phyloP scores from a whole-genome alignment of 208 protist species.

The Naegleria gruberi region DNA sequence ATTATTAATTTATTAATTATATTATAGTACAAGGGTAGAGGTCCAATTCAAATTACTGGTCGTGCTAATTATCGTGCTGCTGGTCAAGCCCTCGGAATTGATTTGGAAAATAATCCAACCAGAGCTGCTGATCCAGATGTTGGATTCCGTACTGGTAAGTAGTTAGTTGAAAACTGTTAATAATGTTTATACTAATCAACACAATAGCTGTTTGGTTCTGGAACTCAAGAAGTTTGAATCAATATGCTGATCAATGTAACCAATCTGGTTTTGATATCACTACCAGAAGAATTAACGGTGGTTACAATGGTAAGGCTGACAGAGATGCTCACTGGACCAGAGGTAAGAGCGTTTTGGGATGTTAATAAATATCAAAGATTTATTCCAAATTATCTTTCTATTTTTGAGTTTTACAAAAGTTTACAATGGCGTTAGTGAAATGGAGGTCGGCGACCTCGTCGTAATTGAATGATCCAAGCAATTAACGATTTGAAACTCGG shows the following conservation, averaged over 20 bases:
- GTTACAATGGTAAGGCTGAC: constrained; percentile 34
- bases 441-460: no score
- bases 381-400: no score
- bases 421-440: no score
- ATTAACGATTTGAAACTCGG: no score
- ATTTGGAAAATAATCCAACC: constrained; percentile 21
- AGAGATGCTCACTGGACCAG: not conserved
- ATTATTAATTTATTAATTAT: no score
- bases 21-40: constrained; percentile 26
- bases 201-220: constrained; percentile 32
- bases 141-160: constrained; percentile 24
- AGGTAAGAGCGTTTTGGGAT: not conserved
- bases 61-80: constrained; percentile 25
- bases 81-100: constrained; percentile 16
- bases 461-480: no score
- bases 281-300: constrained; percentile 31
- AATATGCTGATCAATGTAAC: constrained; percentile 17
- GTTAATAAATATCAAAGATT: no score
- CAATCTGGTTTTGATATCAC: constrained; percentile 16
- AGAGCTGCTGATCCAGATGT: not conserved
- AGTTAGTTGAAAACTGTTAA: no score
- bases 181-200: no score
- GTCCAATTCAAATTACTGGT: constrained; percentile 33
- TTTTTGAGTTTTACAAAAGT: no score
- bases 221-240: constrained; percentile 17